Evolutionary conservation across 2,329 filamentous ascomycete genomes (phyloP).

Genomic region (Tolypocladium cylindrosporum): DNA sequence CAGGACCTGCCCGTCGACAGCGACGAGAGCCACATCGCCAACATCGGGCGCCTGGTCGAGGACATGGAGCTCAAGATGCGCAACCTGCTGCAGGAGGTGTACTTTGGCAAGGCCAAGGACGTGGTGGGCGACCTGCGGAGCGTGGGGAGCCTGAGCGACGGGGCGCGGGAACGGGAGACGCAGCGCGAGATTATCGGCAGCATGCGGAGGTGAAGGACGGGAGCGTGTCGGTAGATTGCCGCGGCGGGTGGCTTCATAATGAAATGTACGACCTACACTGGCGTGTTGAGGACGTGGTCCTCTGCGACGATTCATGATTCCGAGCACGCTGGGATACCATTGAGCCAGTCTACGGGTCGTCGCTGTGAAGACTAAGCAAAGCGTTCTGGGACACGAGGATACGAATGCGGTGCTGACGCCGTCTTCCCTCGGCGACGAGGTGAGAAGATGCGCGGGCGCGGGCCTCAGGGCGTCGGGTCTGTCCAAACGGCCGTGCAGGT

Average conservation of each 20-base stretch:
- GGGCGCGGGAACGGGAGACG: constrained; percentile 70
- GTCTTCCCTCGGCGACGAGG: too few relatives aligned
- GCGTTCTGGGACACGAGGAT: background rate
- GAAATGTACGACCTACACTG: background rate
- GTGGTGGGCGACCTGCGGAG: constrained; percentile 93
- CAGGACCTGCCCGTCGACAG: constrained; percentile 81
- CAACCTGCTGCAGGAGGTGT: constrained; percentile 95
- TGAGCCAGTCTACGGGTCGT: background rate
- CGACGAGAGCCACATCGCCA: constrained; percentile 89
- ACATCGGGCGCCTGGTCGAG: constrained; percentile 88
- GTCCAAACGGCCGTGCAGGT: background rate
- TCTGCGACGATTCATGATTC: background rate
- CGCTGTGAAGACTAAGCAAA: background rate
- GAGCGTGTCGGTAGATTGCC: background rate
- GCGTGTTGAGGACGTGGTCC: background rate
- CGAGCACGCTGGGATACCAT: background rate
- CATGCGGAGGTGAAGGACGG: constrained; percentile 32
- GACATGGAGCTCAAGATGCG: constrained; percentile 99
- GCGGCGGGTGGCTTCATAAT: background rate
- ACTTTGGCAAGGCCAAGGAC: constrained; percentile 98
- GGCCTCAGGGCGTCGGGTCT: background rate
- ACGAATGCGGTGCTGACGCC: background rate
- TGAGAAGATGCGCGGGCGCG: background rate
- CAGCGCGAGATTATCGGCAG: constrained; percentile 79
- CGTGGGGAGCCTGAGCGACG: constrained; percentile 73